Conservation (phyloP, 23 red algal species). For the Gracilaria caudata region DNA sequence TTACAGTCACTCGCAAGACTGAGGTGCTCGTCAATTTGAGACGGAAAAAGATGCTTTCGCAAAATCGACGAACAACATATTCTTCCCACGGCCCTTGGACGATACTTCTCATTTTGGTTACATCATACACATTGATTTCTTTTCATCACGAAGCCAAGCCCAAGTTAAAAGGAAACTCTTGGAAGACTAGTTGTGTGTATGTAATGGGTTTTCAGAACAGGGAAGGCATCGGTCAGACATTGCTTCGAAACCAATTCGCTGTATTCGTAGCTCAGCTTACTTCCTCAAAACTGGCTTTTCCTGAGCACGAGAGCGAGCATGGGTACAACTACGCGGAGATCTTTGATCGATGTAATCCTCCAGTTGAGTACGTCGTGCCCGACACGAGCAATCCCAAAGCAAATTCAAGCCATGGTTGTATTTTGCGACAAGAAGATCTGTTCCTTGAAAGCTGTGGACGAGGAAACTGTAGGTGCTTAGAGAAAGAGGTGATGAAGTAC, state of each 20-base stretch:
- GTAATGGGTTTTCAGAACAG: conserved; percentile 9
- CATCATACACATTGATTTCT: neutral
- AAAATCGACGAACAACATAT: too few relatives aligned
- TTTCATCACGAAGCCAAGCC: neutral
- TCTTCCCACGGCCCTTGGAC: too few relatives aligned
- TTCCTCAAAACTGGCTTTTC: neutral
- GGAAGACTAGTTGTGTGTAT: neutral
- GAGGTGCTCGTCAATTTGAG: too few relatives aligned
- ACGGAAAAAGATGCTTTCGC: too few relatives aligned
- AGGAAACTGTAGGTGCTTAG: neutral
- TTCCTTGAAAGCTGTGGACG: neutral
- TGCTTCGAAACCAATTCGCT: conserved; percentile 25
- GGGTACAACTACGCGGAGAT: conserved; percentile 1
- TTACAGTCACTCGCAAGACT: too few relatives aligned
- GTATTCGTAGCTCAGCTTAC: neutral
- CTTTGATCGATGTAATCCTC: neutral
- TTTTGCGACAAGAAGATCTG: neutral
- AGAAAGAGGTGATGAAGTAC: neutral
- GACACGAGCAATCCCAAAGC: neutral
- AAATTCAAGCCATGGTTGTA: neutral
- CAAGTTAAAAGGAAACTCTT: neutral
- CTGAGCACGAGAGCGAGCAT: neutral
- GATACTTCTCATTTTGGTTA: neutral
- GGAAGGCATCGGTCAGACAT: conserved; percentile 14
- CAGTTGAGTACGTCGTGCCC: neutral